A percentile compares a stretch with the other conserved stretches of the same genome.
These are phyloP conservation scores for Schizosaccharomyces lindneri DNA, from an alignment of 805 yeast genomes.

Conservation along the genomic window DNA sequence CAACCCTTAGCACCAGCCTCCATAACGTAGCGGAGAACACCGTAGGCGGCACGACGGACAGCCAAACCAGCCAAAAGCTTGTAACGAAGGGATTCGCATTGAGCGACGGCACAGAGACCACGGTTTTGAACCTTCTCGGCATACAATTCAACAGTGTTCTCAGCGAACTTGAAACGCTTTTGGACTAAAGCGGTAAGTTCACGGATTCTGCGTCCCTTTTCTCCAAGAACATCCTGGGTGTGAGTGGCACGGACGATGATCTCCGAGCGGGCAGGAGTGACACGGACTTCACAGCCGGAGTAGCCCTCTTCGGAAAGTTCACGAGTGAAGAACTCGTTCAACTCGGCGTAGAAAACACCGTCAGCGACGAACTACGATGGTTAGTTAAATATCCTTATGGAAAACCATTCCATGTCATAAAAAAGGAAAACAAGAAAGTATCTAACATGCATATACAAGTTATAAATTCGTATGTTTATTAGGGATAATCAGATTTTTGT, in stretches of 20 bases:
- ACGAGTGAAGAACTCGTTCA: constrained; percentile 99
- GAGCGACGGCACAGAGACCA: constrained; percentile 98
- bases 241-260: constrained; percentile 96
- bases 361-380: constrained; percentile 46
- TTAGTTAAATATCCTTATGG: not conserved
- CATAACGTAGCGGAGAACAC: constrained; percentile 99
- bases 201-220: constrained; percentile 98
- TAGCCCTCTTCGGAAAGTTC: constrained; percentile 99
- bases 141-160: constrained; percentile 78
- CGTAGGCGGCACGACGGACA: constrained; percentile 99
- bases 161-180: constrained; percentile 94
- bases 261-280: constrained; percentile 93
- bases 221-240: constrained; percentile 97
- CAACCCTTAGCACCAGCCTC: constrained; percentile 99
- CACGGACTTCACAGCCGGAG: constrained; percentile 99
- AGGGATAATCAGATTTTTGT: not conserved
- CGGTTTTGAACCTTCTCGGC: constrained; percentile 99
- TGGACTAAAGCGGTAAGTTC: constrained; percentile 92
- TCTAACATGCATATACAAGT: not conserved
- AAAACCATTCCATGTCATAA: not conserved
- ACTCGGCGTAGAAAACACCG: constrained; percentile 99
- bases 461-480: not conserved
- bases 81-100: constrained; percentile 96
- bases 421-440: not conserved
- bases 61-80: constrained; percentile 96